Percentiles rank a stretch among this genome's conserved stretches.
Evolutionary conservation across 768 basidiomycete species (phyloP).

Genomic region (Cubamyces sp.): DNA sequence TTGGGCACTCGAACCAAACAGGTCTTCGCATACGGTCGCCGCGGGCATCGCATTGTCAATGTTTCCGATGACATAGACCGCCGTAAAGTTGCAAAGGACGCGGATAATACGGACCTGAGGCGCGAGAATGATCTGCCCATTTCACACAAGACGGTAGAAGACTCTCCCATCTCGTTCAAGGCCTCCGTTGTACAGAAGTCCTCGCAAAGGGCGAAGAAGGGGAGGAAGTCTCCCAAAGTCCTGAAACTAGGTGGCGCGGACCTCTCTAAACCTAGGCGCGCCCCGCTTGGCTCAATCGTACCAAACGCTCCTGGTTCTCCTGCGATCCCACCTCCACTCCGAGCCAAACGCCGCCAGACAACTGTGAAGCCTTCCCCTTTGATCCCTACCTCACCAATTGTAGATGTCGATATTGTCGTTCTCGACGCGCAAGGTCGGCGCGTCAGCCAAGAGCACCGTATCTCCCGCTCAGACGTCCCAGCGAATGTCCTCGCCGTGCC

Average conservation of each 20-base stretch:
- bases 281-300: constrained; percentile 45
- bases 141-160: neutral
- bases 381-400: constrained; percentile 49
- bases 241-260: constrained; percentile 18
- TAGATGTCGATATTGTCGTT: constrained; percentile 70
- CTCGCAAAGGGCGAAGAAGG: constrained; percentile 5
- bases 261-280: constrained; percentile 33
- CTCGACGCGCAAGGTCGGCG: constrained; percentile 63
- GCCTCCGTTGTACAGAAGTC: neutral
- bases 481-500: constrained; percentile 36
- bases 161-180: constrained; percentile 6
- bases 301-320: constrained; percentile 46
- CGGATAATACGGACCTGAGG: neutral
- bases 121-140: constrained; percentile 13
- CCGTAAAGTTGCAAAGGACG: constrained; percentile 4
- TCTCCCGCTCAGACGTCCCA: constrained; percentile 50
- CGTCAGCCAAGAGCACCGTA: constrained; percentile 62
- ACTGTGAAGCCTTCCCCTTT: constrained; percentile 22
- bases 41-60: constrained; percentile 36
- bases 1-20: constrained; percentile 37
- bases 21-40: constrained; percentile 38
- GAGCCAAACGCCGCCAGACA: constrained; percentile 32
- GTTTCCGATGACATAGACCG: constrained; percentile 28
- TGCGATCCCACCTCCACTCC: constrained; percentile 32
- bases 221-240: constrained; percentile 22